phyloP scores from a whole-genome alignment of 169 alveolate genomes.

The Plasmodium billcollinsi region DNA sequence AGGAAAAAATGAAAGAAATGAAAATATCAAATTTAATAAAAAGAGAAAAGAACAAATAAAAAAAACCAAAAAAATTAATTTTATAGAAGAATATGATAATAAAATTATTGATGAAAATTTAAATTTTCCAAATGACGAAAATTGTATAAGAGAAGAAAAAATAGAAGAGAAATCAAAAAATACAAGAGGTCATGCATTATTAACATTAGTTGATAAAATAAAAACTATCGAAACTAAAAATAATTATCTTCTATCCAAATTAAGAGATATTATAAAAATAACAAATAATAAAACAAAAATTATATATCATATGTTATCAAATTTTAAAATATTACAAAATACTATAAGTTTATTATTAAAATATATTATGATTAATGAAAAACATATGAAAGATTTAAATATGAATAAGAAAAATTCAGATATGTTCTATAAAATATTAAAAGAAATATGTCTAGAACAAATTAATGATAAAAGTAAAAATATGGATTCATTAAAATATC shows the following conservation, averaged over 20 bases:
- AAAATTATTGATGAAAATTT: constrained; percentile 42
- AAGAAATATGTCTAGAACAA: constrained; percentile 35
- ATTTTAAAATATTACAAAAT: constrained; percentile 59
- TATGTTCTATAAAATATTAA: constrained; percentile 27
- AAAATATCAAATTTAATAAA: constrained; percentile 19
- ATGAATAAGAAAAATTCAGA: constrained; percentile 24
- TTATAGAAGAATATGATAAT: constrained; percentile 25
- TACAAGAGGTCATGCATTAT: constrained; percentile 68
- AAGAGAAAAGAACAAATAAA: constrained; percentile 11
- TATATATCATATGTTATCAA: constrained; percentile 59
- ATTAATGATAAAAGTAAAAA: constrained; percentile 32
- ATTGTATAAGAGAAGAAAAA: constrained; percentile 73
- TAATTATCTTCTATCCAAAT: constrained; percentile 46
- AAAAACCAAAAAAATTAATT: constrained; percentile 6
- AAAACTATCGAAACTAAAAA: constrained; percentile 65
- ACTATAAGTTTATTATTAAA: constrained; percentile 43
- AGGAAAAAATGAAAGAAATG: constrained; percentile 10
- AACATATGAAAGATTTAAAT: constrained; percentile 54
- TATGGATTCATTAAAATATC: constrained; percentile 19
- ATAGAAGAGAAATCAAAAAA: constrained; percentile 66
- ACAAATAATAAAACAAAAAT: constrained; percentile 69
- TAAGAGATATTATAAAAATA: constrained; percentile 56
- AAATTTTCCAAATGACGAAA: constrained; percentile 18
- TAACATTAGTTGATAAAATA: constrained; percentile 65
- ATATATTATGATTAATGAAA: constrained; percentile 71